Conservation (phyloP, 2,329 filamentous ascomycete genomes). For the Macrophomina tecta region DNA sequence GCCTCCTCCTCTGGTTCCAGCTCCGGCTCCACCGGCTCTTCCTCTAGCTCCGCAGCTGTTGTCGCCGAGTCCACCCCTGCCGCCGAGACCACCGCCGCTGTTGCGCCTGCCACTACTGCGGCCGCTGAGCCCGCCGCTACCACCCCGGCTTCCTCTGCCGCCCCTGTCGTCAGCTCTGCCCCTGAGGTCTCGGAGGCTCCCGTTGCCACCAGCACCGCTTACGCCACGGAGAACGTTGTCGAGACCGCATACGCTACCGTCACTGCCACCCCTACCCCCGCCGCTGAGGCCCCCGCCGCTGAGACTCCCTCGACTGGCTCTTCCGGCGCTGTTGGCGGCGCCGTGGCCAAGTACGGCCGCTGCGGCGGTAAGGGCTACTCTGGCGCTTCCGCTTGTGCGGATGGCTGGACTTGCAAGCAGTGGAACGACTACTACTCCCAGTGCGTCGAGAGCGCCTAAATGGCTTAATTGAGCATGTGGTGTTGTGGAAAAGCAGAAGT, state of each 20-base stretch:
- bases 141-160: constrained; percentile 3
- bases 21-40: constrained; percentile 32
- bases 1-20: constrained; percentile 30
- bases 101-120: constrained; percentile 29
- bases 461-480: neutral
- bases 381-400: constrained; percentile 46
- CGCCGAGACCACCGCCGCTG: constrained; percentile 26
- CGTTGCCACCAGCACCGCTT: constrained; percentile 30
- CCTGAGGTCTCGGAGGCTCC: constrained; percentile 27
- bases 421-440: constrained; percentile 52
- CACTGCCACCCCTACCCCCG: constrained; percentile 24
- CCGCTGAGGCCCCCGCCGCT: constrained; percentile 10
- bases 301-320: constrained; percentile 29
- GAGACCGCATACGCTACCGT: constrained; percentile 28
- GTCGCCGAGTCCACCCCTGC: constrained; percentile 30
- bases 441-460: constrained; percentile 37
- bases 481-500: neutral
- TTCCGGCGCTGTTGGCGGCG: constrained; percentile 27
- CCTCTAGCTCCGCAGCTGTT: constrained; percentile 30
- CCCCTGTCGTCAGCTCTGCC: constrained; percentile 2
- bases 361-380: constrained; percentile 47
- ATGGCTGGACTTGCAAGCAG: constrained; percentile 45
- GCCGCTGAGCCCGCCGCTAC: constrained; percentile 12
- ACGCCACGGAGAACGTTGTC: constrained; percentile 30
- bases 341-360: constrained; percentile 44